Base-by-base conservation (phyloP, 179 eudicot genomes). In the Drosera spatulata region DNA sequence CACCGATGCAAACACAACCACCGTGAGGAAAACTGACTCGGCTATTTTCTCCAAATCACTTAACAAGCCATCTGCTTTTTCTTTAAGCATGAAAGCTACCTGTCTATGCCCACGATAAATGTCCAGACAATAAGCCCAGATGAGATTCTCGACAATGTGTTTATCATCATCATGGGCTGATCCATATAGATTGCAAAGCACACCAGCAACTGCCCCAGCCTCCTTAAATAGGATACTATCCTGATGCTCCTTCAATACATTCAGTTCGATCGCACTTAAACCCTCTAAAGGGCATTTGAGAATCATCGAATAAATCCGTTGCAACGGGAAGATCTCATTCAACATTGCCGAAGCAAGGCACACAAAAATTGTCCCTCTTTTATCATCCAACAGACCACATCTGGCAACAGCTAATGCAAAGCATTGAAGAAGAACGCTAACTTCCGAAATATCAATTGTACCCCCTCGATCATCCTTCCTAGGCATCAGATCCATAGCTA, bases 1-100 rank as follows among this genome's bases (percentile, higher is more conserved):
- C 42, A 86, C 81, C 72, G 79, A 78, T 40, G 99, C 86, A 79
- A 94, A 94, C 61, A 94, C 84, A 39, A 83, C 97, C 69, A 84
- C 84, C 99, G 90, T 86, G 65, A 94, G 80, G 75, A 94, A 94
- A 57, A 94, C 91, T 56, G 99, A 82, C 71, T 86, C 99, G 49
- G 96, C 90, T 58, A 94, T 72, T 70, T 85, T 86, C 67, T 94
- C 99, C 55, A 94, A 58, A 66, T 83, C 83, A 60, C 62, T 63
- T 6, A 94, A 75, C 55, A 94, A 69, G 56, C 75, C 82, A 61
- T 80, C 83, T 7, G 69, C 66, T 65, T 58, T 72, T 55, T 82
- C 91, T 55, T 71, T 75, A 55, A 90, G 76, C 58, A 79, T 12
- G 61, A 85, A 62, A 70, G 79, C 75, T 58, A 73, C 80, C 69